Evolutionary conservation across 225 moss, liverwort and hornwort species (phyloP).

Genomic region (Pseudisothecium myosuroides): DNA sequence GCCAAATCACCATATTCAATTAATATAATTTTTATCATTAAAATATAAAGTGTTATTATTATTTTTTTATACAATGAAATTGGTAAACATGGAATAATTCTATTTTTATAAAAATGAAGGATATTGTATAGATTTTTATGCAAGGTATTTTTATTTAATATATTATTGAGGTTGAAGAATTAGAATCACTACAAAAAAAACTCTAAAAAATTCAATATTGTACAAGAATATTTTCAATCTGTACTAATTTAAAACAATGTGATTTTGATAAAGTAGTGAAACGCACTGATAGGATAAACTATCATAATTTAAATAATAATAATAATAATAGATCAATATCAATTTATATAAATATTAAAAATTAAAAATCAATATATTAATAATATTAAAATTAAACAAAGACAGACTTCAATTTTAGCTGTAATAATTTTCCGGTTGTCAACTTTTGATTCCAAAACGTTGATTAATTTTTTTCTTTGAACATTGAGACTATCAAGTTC

Average conservation of each 20-base stretch:
- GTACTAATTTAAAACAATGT: not conserved
- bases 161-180: not conserved
- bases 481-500: constrained; percentile 30
- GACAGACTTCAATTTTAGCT: constrained; percentile 56
- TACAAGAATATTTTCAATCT: not conserved
- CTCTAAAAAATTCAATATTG: not conserved
- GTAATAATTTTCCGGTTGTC: constrained; percentile 54
- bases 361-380: not conserved
- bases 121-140: not conserved
- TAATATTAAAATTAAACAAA: not conserved
- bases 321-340: too few species aligned
- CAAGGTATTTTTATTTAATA: not conserved
- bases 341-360: not conserved
- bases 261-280: not conserved
- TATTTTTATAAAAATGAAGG: not conserved
- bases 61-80: not conserved
- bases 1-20: rapidly evolving
- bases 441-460: constrained; percentile 44
- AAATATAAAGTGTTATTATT: too few species aligned
- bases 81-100: rapidly evolving
- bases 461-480: constrained; percentile 44
- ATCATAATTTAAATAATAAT: too few species aligned
- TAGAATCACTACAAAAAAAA: rapidly evolving
- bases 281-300: not conserved
- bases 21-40: not conserved